Conservation (phyloP, 345 rosid genomes). For the Psidium guajava region DNA sequence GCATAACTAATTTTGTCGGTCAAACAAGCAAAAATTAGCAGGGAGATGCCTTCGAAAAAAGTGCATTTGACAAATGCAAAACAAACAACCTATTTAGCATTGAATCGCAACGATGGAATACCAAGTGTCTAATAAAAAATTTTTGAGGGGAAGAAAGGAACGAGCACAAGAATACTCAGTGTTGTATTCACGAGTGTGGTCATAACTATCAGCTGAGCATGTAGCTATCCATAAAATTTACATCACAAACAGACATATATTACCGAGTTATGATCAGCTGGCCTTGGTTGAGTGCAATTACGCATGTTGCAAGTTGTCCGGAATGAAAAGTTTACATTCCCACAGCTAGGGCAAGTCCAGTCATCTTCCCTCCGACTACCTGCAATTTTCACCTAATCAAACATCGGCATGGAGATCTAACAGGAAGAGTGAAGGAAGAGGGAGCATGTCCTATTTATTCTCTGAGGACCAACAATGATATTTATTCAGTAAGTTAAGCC, state of each 20-base stretch:
- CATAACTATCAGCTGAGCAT: background rate
- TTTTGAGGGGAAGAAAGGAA: background rate
- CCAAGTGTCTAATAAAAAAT: background rate
- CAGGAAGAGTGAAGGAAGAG: background rate
- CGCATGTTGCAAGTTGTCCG: conserved; percentile 99
- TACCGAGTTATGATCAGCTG: conserved; percentile 85
- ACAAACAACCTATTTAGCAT: background rate
- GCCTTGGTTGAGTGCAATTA: conserved; percentile 96
- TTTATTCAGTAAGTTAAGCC: background rate
- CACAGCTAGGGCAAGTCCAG: conserved; percentile 93
- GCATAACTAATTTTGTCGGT: background rate
- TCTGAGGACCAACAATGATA: background rate
- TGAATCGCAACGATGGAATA: background rate
- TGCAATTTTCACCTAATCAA: conserved; percentile 5
- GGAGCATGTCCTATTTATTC: background rate
- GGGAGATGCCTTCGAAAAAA: background rate
- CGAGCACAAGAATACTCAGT: background rate
- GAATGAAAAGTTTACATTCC: conserved; percentile 85
- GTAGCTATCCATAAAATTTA: background rate
- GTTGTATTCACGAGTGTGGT: background rate
- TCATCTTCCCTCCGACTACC: conserved; percentile 95
- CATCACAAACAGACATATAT: conserved; percentile 31
- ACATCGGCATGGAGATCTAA: background rate
- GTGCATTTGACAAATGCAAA: background rate
- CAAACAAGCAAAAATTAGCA: background rate